These are phyloP conservation scores for Delonix regia DNA, from an alignment of 306 rosid genomes.

Conservation along the genomic window DNA sequence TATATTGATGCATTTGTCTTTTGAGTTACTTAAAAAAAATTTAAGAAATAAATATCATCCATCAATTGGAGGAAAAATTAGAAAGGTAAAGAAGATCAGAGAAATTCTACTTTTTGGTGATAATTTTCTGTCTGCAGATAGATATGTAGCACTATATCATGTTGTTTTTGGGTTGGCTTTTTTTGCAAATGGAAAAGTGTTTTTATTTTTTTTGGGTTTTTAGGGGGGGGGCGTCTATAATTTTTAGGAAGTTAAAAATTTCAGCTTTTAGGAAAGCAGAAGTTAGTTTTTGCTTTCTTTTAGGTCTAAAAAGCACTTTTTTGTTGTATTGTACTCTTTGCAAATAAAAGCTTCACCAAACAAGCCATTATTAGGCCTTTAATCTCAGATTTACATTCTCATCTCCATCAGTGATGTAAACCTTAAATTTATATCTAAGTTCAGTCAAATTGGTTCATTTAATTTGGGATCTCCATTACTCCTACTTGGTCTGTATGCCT, in stretches of 20 bases:
- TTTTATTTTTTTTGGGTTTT: too few species aligned
- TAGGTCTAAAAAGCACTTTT: not conserved
- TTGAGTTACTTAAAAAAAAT: too few species aligned
- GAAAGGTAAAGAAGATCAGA: conserved; percentile 9
- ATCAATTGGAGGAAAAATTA: not conserved
- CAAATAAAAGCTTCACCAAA: not conserved
- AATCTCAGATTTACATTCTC: conserved; percentile 18
- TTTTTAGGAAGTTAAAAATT: not conserved
- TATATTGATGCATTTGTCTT: not conserved
- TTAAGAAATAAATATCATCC: not conserved
- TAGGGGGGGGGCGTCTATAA: too few species aligned
- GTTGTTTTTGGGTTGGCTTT: not conserved
- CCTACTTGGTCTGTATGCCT: conserved; percentile 16
- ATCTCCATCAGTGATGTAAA: conserved; percentile 24
- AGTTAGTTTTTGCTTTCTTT: not conserved
- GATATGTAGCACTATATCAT: not conserved
- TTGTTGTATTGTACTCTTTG: not conserved
- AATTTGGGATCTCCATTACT: conserved; percentile 4
- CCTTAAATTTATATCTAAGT: not conserved
- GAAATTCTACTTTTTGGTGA: not conserved
- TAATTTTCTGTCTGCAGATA: conserved; percentile 1
- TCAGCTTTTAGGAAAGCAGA: not conserved
- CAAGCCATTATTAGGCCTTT: not conserved
- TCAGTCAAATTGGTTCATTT: conserved; percentile 18
- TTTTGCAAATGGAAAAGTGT: not conserved